Evolutionary conservation across 1,284 basidiomycete genomes (phyloP).

Genomic region (Ustilago shanxiensis): DNA sequence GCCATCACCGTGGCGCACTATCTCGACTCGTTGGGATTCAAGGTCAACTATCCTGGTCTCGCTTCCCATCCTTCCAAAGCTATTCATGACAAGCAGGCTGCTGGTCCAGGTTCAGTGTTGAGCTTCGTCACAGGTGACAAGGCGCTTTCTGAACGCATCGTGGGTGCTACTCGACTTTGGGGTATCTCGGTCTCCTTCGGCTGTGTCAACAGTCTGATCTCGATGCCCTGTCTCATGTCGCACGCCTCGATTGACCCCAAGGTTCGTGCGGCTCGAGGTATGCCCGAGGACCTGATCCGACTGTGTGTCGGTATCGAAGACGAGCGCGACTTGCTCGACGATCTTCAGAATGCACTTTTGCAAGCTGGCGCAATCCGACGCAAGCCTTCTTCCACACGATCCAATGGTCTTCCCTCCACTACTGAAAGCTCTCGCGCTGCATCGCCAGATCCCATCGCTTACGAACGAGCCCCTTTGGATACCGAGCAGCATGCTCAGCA

Average conservation of each 20-base stretch:
- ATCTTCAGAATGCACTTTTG: conserved; percentile 91
- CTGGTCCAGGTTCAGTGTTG: conserved; percentile 94
- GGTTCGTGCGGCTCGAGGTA: conserved; percentile 88
- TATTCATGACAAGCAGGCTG: conserved; percentile 79
- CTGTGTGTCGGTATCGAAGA: conserved; percentile 99
- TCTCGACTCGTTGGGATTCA: conserved; percentile 87
- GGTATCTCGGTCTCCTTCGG: conserved; percentile 98
- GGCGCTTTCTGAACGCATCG: conserved; percentile 88
- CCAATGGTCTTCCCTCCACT: conserved; percentile 8
- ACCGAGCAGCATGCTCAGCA: conserved; percentile 16
- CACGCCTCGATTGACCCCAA: conserved; percentile 98
- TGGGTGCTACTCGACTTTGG: conserved; percentile 92
- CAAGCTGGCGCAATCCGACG: conserved; percentile 85
- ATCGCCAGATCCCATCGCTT: conserved; percentile 41
- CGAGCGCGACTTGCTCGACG: conserved; percentile 89
- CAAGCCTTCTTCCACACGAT: conserved; percentile 16
- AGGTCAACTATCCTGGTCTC: conserved; percentile 93
- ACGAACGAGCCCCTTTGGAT: conserved; percentile 50
- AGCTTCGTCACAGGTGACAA: conserved; percentile 95
- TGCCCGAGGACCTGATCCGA: conserved; percentile 97
- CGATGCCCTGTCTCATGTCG: conserved; percentile 99
- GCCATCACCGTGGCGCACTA: conserved; percentile 88
- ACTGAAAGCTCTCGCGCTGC: conserved; percentile 41
- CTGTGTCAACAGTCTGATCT: conserved; percentile 97
- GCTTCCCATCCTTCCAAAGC: conserved; percentile 84